Conservation (phyloP, 352 stramenopile species). For the Elongisporangium anandrum region DNA sequence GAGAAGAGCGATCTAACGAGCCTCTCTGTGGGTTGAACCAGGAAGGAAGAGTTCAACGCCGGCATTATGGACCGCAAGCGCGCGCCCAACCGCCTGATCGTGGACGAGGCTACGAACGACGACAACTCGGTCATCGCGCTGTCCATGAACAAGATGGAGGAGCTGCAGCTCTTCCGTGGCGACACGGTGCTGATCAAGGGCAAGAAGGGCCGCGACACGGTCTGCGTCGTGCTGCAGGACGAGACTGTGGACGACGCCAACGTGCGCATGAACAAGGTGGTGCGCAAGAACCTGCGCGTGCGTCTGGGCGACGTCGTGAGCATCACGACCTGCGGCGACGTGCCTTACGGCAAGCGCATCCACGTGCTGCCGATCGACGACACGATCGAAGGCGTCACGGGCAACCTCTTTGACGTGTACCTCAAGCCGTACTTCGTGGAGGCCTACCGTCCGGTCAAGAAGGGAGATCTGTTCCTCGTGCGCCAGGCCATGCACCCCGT, state of each 20-base stretch:
- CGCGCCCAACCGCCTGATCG: constrained; percentile 97
- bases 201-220: constrained; percentile 98
- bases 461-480: constrained; percentile 99
- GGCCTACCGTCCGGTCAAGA: constrained; percentile 98
- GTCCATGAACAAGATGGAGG: constrained; percentile 96
- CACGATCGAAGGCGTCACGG: constrained; percentile 99
- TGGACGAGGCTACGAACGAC: constrained; percentile 97
- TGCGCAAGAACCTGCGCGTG: constrained; percentile 98
- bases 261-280: constrained; percentile 99
- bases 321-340: constrained; percentile 94
- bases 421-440: constrained; percentile 99
- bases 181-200: constrained; percentile 99
- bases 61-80: constrained; percentile 92
- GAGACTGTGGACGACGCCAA: constrained; percentile 97
- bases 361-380: constrained; percentile 99
- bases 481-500: constrained; percentile 98
- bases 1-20: not conserved
- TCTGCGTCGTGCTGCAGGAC: constrained; percentile 97
- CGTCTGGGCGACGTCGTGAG: constrained; percentile 98
- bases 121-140: constrained; percentile 97
- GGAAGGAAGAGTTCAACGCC: constrained; percentile 81
- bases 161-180: constrained; percentile 98
- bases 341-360: constrained; percentile 98
- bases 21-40: constrained; percentile 6
- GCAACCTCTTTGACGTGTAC: constrained; percentile 99